These are phyloP conservation scores for Umbelopsis vinacea DNA, from an alignment of 192 early-diverging fungal species.

Conservation along the genomic window DNA sequence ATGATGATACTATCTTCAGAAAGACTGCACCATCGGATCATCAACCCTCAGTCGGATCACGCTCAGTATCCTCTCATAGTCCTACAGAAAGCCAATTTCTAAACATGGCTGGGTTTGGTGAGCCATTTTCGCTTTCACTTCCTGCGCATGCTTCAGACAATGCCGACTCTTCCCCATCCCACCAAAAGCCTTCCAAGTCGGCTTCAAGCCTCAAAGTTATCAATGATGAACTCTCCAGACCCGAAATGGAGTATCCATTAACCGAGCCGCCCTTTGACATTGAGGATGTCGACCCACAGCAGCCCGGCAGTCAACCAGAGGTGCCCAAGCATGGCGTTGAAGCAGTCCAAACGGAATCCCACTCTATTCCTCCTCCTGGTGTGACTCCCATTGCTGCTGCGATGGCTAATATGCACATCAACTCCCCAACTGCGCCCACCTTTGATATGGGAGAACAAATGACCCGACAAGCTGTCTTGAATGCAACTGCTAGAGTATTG, in stretches of 20 bases:
- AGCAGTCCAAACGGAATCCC: neutral
- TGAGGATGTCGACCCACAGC: too few species aligned
- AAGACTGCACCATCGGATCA: neutral
- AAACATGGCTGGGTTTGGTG: neutral
- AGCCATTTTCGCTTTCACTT: constrained; percentile 1
- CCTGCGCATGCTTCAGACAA: neutral
- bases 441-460: neutral
- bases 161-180: neutral
- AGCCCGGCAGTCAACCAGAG: too few species aligned
- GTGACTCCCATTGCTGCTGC: neutral
- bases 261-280: too few species aligned
- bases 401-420: neutral
- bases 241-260: too few species aligned
- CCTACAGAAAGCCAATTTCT: neutral
- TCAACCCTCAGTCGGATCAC: neutral
- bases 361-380: neutral
- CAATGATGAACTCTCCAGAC: neutral
- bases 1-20: constrained; percentile 22
- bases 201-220: neutral
- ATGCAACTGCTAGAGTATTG: constrained; percentile 15
- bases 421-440: neutral
- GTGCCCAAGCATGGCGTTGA: neutral
- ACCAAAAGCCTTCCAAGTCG: neutral
- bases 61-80: neutral
- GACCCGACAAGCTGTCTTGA: constrained; percentile 14